A percentile compares a stretch with the other conserved stretches of the same genome.
Evolutionary conservation across 2,329 filamentous ascomycete species (phyloP).

Genomic region (Scytalidium sp.): DNA sequence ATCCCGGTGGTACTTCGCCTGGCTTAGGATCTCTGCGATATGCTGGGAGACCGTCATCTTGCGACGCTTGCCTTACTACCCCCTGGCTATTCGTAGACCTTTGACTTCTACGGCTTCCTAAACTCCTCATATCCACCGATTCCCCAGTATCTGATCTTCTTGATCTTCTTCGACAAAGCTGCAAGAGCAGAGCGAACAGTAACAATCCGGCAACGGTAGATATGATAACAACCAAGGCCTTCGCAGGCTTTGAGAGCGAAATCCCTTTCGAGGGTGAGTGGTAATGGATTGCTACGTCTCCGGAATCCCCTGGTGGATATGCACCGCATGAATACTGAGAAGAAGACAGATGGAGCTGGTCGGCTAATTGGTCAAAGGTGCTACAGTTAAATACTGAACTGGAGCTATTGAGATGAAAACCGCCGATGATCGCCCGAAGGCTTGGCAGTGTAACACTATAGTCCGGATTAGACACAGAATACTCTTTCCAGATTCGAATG

Average conservation of each 20-base stretch:
- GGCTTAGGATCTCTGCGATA: conserved; percentile 5
- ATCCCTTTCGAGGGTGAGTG: not conserved
- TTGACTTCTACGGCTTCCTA: no score
- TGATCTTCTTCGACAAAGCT: no score
- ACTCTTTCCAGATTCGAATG: not conserved
- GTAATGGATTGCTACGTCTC: conserved; percentile 4
- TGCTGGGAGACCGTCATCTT: conserved; percentile 4
- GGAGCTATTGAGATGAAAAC: conserved; percentile 6
- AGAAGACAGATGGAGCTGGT: not conserved
- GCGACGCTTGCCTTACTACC: not conserved
- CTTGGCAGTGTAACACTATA: conserved; percentile 6
- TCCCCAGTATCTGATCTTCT: no score
- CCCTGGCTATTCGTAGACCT: not conserved
- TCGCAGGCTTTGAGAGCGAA: conserved; percentile 2
- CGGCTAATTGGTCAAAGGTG: conserved; percentile 4
- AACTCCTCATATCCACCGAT: no score
- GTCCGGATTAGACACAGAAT: not conserved
- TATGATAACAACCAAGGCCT: conserved; percentile 4
- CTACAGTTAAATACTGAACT: conserved; percentile 7
- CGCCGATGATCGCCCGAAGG: not conserved
- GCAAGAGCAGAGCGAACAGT: not conserved
- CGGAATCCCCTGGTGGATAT: not conserved
- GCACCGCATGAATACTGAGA: conserved; percentile 8
- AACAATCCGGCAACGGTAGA: not conserved
- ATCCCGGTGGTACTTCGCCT: conserved; percentile 5